These are phyloP conservation scores for Hyparrhenia diplandra DNA, from an alignment of 176 grass and related monocot species.

Conservation along the genomic window DNA sequence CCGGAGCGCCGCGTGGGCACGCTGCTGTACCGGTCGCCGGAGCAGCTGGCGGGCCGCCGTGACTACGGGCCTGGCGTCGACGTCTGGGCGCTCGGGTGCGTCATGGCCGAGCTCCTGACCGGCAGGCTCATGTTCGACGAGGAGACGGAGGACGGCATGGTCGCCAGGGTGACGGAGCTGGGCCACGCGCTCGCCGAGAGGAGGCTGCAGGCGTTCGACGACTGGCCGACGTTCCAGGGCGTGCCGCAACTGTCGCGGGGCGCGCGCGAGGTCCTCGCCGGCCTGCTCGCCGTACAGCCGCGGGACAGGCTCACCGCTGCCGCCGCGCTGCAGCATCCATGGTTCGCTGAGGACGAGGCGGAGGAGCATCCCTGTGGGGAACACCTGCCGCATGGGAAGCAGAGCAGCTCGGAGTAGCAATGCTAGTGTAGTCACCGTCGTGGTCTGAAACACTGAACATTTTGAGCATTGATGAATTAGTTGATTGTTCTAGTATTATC, in stretches of 20 bases:
- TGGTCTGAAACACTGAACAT: too few relatives aligned
- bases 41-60: background rate
- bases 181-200: background rate
- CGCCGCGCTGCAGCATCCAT: background rate
- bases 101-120: background rate
- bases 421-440: background rate
- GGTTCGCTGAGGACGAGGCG: background rate
- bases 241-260: background rate
- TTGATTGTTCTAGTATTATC: too few relatives aligned
- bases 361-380: background rate
- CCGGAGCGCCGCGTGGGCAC: background rate
- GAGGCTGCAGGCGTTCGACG: conserved; percentile 1
- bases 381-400: background rate
- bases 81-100: conserved; percentile 12
- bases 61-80: background rate
- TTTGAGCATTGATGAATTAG: too few relatives aligned
- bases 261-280: conserved; percentile 16
- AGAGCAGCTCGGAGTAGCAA: background rate
- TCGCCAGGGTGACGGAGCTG: background rate
- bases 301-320: background rate
- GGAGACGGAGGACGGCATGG: background rate
- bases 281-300: conserved; percentile 27
- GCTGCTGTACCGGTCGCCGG: background rate
- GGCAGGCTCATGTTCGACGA: conserved; percentile 18
- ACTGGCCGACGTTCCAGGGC: background rate